Evolutionary conservation across 306 rosid species (phyloP), one percentile per base, ranked within the genome.

Genomic region (Geum urbanum): DNA sequence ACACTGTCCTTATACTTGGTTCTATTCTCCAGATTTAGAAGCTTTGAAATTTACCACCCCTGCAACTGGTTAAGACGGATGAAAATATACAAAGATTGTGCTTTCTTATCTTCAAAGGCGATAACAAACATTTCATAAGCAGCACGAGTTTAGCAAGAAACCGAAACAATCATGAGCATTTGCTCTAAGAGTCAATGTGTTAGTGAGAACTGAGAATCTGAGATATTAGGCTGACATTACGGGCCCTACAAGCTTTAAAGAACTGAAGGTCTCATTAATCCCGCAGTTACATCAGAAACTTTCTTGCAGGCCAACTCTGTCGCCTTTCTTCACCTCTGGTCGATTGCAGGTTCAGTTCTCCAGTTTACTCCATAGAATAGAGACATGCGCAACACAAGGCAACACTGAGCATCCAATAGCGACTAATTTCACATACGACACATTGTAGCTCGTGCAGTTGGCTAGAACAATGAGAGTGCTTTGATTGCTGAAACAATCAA

Each of bases 401-500:
- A 56, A 19, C 72, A 70, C 44, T 63, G 56, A 62, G 44, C 44
- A 77, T 49, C 57, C 52, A 58, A 74, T 64, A 46, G 73, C 67
- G 39, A 72, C 45, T 61, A 66, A 22, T 37, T 59, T 58, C 45
- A 67, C 66, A 67, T 66, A 70, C 48, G 14, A 62, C 76, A 58
- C 27, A 72, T 59, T 66, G 81, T 77, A 78, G 84, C 75, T 59
- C 65, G 51, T 74, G 70, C 67, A 63, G 74, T 72, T 69, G 40
- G 77, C 79, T 70, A 74, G 76, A 24, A 73, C 69, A 73, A 58
- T 68, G 66, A 67, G 73, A 53, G 66, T 63, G 69, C 82, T 68
- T 74, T 67, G 69, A 72, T 73, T 77, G 83, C 80, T 71, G 80
- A 72, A 72, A 72, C 72, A 45, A 60, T 45, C 81, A 9, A 76